phyloP scores from a whole-genome alignment of 2,329 filamentous ascomycete genomes.

The Xylariaceae sp. region DNA sequence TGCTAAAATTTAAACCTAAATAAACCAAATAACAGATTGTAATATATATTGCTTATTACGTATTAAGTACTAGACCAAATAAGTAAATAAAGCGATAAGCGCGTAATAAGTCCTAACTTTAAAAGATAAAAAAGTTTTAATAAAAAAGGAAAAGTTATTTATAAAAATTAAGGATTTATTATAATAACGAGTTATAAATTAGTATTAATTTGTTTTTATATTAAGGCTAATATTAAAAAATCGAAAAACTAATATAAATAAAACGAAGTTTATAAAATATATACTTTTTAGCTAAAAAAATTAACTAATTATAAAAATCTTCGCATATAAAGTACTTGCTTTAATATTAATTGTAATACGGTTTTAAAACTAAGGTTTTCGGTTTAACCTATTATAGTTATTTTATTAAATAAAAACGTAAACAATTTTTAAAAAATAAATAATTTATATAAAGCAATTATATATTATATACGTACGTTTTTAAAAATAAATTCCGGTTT shows the following conservation, averaged over 20 bases:
- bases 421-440: neutral
- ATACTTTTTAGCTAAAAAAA: neutral
- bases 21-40: no score
- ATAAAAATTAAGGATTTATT: neutral
- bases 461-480: neutral
- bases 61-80: no score
- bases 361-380: neutral
- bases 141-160: neutral
- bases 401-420: neutral
- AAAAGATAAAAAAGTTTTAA: neutral
- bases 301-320: neutral
- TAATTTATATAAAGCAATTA: neutral
- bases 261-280: neutral
- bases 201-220: neutral
- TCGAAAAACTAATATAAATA: neutral
- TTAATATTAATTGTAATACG: neutral
- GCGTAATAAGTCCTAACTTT: neutral
- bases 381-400: neutral
- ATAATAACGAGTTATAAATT: neutral
- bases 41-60: no score
- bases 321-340: neutral
- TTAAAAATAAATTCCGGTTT: no score
- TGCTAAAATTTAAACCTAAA: no score
- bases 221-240: neutral
- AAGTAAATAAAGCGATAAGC: no score